Evolutionary conservation across 1,284 basidiomycete genomes (phyloP), one percentile per base, ranked within the genome.

Genomic region (Heterobasidion parviporum): DNA sequence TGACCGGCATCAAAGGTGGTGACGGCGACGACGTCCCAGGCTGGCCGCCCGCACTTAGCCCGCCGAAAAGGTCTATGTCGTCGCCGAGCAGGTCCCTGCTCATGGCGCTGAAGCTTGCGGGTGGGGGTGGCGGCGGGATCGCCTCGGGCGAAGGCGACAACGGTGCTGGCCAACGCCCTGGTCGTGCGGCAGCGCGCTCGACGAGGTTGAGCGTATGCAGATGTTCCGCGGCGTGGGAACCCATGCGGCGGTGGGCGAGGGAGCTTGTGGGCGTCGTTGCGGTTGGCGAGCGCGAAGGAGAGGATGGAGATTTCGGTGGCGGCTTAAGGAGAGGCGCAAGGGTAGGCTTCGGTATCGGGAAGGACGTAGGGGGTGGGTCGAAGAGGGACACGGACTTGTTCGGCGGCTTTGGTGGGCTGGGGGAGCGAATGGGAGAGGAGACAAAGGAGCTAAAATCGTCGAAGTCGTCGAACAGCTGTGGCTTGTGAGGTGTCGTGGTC

Each of bases 41-140:
- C 35, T 26, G 32, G 46, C 47, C 59, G 26, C 26, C 26, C 26
- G 6, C 26, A 26, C 5, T 26, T 50, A 12, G 50, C 48, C 18
- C 47, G 38, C 60, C 61, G 20, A 66, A 65, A 8, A 67, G 67
- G 45, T 60, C 66, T 60, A 64, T 58, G 46, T 56, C 33, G 54
- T 34, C 26, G 53, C 51, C 46, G 51, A 56, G 53, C 50, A 50
- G 15, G 49, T 59, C 38, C 16, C 26, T 26, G 26, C 26, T 26
- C 26, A 26, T 26, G 4, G 26, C 26, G 26, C 26, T 26, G 26
- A 26, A 26, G 41, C 44, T 43, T 15, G 45, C 33, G 36, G 56
- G 50, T 15, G 54, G 56, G 44, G 55, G 57, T 15, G 57, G 60
- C 20, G 60, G 49, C 14, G 53, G 52, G 33, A 59, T 50, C 18